These are phyloP conservation scores for Drosera capensis DNA, from an alignment of 148 eudicot species.

Conservation along the genomic window DNA sequence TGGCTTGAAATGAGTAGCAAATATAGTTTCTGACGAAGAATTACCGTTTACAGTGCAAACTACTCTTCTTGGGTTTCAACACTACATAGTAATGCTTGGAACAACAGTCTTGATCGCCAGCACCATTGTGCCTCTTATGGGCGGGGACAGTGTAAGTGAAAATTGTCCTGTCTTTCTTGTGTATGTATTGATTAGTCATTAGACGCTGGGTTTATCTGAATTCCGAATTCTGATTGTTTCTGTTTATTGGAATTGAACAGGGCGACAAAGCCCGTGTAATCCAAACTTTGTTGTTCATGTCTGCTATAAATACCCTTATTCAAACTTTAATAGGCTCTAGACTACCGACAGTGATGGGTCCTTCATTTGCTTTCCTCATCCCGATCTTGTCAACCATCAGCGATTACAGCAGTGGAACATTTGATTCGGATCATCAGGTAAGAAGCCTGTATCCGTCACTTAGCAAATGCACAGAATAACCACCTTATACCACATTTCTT, in stretches of 20 bases:
- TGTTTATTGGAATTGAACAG: conserved; percentile 18
- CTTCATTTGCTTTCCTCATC: conserved; percentile 59
- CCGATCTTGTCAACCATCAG: conserved; percentile 46
- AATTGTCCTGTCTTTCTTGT: background rate
- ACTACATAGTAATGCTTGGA: conserved; percentile 94
- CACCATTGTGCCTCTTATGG: conserved; percentile 67
- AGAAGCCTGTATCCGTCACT: background rate
- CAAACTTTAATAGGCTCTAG: conserved; percentile 78
- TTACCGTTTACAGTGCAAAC: conserved; percentile 44
- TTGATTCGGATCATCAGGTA: conserved; percentile 57
- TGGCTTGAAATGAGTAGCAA: background rate
- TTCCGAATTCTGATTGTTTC: background rate
- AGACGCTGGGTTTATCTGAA: too few species aligned
- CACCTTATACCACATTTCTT: background rate
- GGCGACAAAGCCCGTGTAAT: conserved; percentile 93
- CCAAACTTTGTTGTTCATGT: conserved; percentile 66
- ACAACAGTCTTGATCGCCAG: conserved; percentile 65
- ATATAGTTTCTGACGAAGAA: background rate
- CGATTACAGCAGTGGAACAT: conserved; percentile 23
- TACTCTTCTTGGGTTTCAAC: conserved; percentile 64
- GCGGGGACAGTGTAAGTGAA: conserved; percentile 54
- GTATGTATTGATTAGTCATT: too few species aligned
- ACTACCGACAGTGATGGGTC: conserved; percentile 96
- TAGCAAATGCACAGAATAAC: background rate
- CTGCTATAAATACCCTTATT: conserved; percentile 76